Conservation (phyloP, 306 rosid species). For the Alnus glutinosa region DNA sequence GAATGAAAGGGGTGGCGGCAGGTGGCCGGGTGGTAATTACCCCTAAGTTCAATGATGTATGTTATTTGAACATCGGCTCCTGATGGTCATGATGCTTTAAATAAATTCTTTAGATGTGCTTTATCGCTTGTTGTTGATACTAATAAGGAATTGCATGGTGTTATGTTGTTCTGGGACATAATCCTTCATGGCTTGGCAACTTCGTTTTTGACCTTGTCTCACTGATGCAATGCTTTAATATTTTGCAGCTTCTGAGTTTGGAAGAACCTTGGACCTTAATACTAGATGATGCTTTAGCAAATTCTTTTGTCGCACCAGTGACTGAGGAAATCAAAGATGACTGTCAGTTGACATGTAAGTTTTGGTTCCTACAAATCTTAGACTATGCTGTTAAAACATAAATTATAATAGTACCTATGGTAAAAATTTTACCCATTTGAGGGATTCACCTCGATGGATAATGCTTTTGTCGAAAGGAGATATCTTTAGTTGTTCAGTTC, state of each 20-base stretch:
- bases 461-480: not conserved
- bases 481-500: not conserved
- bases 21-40: too few relatives aligned
- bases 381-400: not conserved
- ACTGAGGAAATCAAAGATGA: slow-evolving; percentile 89
- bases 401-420: not conserved
- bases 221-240: slow-evolving; percentile 9
- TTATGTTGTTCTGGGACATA: not conserved
- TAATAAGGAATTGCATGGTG: not conserved
- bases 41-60: too few relatives aligned
- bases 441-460: not conserved
- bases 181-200: slow-evolving; percentile 5
- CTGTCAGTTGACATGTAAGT: slow-evolving; percentile 77
- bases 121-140: too few relatives aligned
- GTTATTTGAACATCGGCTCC: too few relatives aligned
- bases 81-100: too few relatives aligned
- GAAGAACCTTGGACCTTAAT: slow-evolving; percentile 83
- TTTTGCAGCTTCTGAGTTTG: slow-evolving; percentile 76
- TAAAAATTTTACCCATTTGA: not conserved
- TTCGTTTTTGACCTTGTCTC: slow-evolving; percentile 13
- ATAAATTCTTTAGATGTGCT: too few relatives aligned
- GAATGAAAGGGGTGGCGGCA: too few relatives aligned
- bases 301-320: slow-evolving; percentile 84
- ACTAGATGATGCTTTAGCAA: slow-evolving; percentile 91
- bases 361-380: slow-evolving; percentile 6